Evolutionary conservation across 495 filamentous ascomycete genomes (phyloP), one percentile per base, ranked within the genome.

Genomic region (Choiromyces venosus): DNA sequence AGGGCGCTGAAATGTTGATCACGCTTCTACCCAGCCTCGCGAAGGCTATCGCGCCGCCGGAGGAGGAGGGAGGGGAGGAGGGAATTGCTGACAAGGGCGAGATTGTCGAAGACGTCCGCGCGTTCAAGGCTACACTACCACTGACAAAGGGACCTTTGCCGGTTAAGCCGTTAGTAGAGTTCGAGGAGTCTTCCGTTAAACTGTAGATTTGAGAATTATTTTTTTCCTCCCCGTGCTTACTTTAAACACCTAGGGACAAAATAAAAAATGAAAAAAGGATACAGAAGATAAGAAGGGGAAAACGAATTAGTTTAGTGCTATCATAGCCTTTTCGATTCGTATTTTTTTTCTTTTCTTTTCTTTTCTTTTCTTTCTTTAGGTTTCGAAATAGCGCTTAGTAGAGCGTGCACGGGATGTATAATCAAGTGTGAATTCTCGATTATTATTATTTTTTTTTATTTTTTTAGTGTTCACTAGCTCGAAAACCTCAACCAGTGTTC

Each of bases 141-240:
- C 67, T 81, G 38, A 77, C 76, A 19, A 73, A 69, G 39, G 80
- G 80, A 3, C 73, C 79, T 44, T 75, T 67, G 40, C 80, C 80
- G n/a, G 77, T 81, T 37, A 81, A 70, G 40, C 80, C 80, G 38
- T 64, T 81, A 29, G 70, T 79, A 19, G 79, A 79, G 66, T 81
- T 79, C 69, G 79, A 81, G 68, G 79, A 81, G 69, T 77, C 71
- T 7, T 76, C 77, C 12, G 72, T 72, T 37, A 81, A 81, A 39
- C 65, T 81, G 36, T 81, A 72, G 74, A 67, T 40, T 4, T 8
- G 44, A 37, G 19, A 21, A 38, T n/a, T 37, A 25, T 37, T 21
- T 12, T 33, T 37, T 39, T 2, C n/a, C n/a, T n/a, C n/a, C n/a
- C n/a, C n/a, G n/a, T n/a, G n/a, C n/a, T n/a, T 35, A 9, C 66